Evolutionary conservation across 345 rosid genomes (phyloP), one percentile per base, ranked within the genome.

Genomic region (Rubroshorea leprosula): DNA sequence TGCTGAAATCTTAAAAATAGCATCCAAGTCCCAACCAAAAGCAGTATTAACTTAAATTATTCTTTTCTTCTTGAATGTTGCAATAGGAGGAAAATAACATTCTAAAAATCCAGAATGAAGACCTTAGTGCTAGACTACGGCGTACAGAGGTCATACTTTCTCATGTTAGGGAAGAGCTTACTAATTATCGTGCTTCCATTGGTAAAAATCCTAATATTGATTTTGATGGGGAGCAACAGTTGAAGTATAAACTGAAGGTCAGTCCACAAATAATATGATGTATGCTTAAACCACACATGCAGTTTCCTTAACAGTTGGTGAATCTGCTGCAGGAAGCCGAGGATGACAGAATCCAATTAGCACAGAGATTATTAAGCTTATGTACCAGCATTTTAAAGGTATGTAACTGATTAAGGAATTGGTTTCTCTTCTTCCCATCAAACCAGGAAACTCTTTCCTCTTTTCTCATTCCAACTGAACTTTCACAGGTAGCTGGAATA

Each of bases 61-160:
- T n/a, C n/a, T 27, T 38, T 25, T 20, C 25, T 10, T 23, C 41
- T 9, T 68, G 22, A 15, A 19, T 48, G 5, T 48, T 70, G 62
- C 70, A 71, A 80, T 68, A 92, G 98, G 98, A 89, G 72, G 97
- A 89, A 80, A 93, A 89, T 72, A 85, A 82, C 64, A 65, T 61
- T 55, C 85, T 93, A 23, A 93, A 80, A 70, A 48, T 64, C 58
- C 87, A 87, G 68, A 89, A 82, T 24, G 94, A 87, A 61, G 97
- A 89, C 45, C 94, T 93, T 17, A 57, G 71, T 59, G 56, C 82
- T 23, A 86, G 80, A 74, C 70, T 93, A 65, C 63, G 74, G 49
- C 72, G 81, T 51, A 63, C 83, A 8, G 87, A 86, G 71, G 67
- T 72, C 50, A 72, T 62, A 31, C 74, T 82, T 54, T 79, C 80